phyloP scores from a whole-genome alignment of 169 alveolate genomes.

The Cryptosporidium muris region DNA sequence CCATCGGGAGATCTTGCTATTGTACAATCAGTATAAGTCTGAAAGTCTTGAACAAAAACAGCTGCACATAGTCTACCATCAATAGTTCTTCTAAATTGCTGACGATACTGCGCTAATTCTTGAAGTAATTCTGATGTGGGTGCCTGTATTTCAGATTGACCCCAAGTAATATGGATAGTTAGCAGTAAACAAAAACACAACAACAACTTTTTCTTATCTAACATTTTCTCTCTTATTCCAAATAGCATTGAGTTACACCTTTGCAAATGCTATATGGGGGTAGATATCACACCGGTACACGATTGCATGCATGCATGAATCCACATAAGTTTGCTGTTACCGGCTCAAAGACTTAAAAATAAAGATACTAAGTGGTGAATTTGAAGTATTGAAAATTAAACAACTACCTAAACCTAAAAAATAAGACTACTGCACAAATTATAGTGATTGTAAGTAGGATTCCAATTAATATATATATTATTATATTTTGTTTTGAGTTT shows the following conservation, averaged over 20 bases:
- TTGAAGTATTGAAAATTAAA: background rate
- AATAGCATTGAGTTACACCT: conserved; percentile 1
- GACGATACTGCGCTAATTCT: conserved; percentile 85
- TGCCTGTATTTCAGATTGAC: conserved; percentile 63
- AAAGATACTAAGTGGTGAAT: background rate
- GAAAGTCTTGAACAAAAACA: conserved; percentile 87
- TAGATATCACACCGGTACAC: conserved; percentile 32
- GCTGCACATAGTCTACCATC: conserved; percentile 90
- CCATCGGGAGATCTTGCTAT: conserved; percentile 89
- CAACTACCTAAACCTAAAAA: too few relatives aligned
- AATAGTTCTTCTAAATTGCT: conserved; percentile 83
- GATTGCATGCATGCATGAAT: conserved; percentile 66
- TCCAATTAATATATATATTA: too few relatives aligned
- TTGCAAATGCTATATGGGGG: conserved; percentile 42
- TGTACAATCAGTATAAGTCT: conserved; percentile 89
- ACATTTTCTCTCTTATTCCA: conserved; percentile 37
- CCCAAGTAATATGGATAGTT: conserved; percentile 7
- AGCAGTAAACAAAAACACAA: conserved; percentile 30
- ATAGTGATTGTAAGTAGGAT: too few relatives aligned
- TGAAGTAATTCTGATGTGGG: conserved; percentile 64
- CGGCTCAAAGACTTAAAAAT: background rate
- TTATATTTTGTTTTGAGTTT: too few relatives aligned
- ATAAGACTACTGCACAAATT: too few relatives aligned
- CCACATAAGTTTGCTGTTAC: conserved; percentile 23
- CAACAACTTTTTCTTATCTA: conserved; percentile 25